These are phyloP conservation scores for Aurantiochytrium sp. DNA, from an alignment of 108 stramenopile species.

Conservation along the genomic window DNA sequence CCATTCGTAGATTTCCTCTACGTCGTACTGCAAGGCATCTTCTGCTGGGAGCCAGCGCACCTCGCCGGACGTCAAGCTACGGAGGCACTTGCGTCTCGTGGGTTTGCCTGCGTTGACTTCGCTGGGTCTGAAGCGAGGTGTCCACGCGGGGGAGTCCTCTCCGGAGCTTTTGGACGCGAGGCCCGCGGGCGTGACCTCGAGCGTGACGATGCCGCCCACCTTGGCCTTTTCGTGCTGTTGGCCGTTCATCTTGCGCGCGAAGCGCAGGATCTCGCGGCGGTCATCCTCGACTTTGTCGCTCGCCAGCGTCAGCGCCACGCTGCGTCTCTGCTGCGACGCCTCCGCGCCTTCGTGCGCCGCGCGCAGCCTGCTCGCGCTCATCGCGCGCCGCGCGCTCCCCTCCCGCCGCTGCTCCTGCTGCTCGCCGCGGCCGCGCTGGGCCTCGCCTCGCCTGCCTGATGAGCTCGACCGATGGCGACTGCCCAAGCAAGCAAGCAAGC, in stretches of 20 bases:
- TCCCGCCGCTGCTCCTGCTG: too few species aligned
- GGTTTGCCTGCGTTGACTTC: background rate
- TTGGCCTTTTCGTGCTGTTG: background rate
- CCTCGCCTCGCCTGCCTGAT: too few species aligned
- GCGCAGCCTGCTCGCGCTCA: background rate
- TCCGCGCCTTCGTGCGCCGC: background rate
- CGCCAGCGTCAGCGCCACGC: background rate
- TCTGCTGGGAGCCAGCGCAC: background rate
- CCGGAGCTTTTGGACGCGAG: background rate
- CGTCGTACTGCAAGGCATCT: background rate
- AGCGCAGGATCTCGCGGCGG: background rate
- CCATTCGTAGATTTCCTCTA: conserved; percentile 3
- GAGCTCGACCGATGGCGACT: too few species aligned
- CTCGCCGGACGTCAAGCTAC: background rate
- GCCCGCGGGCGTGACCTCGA: background rate
- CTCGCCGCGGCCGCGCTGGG: too few species aligned
- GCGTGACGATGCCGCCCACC: background rate
- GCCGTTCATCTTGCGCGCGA: background rate
- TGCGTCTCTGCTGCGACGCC: background rate
- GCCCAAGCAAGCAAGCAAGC: too few species aligned
- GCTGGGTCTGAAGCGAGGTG: background rate
- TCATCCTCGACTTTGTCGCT: background rate
- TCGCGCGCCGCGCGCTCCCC: too few species aligned
- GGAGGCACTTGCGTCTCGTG: background rate
- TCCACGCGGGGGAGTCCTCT: background rate